Percentiles rank a stretch among this genome's conserved stretches.
Conservation (phyloP, 345 rosid species). For the Gossypium rotundifolium region DNA sequence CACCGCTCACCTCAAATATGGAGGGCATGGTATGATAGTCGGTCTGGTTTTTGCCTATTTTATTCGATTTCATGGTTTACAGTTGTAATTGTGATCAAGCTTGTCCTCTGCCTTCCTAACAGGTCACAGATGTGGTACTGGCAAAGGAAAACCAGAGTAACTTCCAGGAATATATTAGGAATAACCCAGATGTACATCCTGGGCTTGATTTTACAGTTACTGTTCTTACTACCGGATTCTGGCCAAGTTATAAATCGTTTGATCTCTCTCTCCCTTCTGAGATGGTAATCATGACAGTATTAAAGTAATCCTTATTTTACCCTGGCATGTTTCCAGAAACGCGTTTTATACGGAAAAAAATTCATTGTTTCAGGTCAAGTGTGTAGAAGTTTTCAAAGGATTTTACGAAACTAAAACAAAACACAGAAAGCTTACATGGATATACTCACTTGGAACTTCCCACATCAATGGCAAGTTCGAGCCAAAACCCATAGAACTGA, state of each 20-base stretch:
- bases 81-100: not conserved
- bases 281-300: conserved; percentile 31
- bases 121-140: conserved; percentile 67
- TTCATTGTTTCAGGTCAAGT: conserved; percentile 38
- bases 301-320: not conserved
- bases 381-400: conserved; percentile 55
- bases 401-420: conserved; percentile 55
- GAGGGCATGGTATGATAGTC: conserved; percentile 51
- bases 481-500: conserved; percentile 51
- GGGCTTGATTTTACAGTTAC: conserved; percentile 59
- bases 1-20: conserved; percentile 60
- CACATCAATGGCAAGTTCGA: conserved; percentile 60
- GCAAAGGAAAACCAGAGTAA: conserved; percentile 57
- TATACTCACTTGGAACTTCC: conserved; percentile 58
- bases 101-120: conserved; percentile 12
- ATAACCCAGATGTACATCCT: conserved; percentile 36
- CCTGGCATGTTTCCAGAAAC: not conserved
- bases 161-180: conserved; percentile 53
- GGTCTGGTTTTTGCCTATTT: not conserved
- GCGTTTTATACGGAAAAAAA: not conserved
- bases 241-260: conserved; percentile 73
- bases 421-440: conserved; percentile 71
- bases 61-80: not conserved
- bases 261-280: conserved; percentile 61
- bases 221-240: conserved; percentile 68